Evolutionary conservation across 805 yeast genomes (phyloP).

Genomic region (Suhomyces pyralidae): DNA sequence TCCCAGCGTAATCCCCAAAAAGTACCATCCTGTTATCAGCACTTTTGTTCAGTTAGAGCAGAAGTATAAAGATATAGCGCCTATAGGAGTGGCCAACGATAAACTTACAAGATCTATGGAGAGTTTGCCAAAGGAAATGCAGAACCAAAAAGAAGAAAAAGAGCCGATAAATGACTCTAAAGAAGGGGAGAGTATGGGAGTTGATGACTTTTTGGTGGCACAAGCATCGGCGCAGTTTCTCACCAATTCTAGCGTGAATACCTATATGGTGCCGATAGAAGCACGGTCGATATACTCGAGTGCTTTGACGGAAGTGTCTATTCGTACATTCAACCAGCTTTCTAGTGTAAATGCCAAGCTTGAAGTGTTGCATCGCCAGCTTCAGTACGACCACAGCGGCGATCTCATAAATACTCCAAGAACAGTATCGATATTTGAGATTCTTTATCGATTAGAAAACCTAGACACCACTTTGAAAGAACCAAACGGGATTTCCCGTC

Average conservation of each 20-base stretch:
- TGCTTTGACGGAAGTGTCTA: constrained; percentile 37
- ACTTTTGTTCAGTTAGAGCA: constrained; percentile 28
- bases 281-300: constrained; percentile 35
- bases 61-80: constrained; percentile 32
- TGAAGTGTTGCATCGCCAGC: constrained; percentile 43
- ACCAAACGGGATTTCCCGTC: neutral
- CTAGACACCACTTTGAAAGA: neutral
- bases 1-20: constrained; percentile 49
- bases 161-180: neutral
- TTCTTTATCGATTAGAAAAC: constrained; percentile 16
- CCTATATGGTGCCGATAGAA: constrained; percentile 32
- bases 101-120: constrained; percentile 21
- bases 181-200: neutral
- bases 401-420: constrained; percentile 28
- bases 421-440: constrained; percentile 33
- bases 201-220: constrained; percentile 26
- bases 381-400: constrained; percentile 41
- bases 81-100: constrained; percentile 36
- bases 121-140: constrained; percentile 17
- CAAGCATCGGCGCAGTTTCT: constrained; percentile 35
- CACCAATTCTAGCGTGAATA: constrained; percentile 32
- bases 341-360: constrained; percentile 41
- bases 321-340: constrained; percentile 38
- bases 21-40: constrained; percentile 21
- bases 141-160: neutral